Evolutionary conservation across 352 stramenopile genomes (phyloP).

Genomic region (Peronospora belbahrii): DNA sequence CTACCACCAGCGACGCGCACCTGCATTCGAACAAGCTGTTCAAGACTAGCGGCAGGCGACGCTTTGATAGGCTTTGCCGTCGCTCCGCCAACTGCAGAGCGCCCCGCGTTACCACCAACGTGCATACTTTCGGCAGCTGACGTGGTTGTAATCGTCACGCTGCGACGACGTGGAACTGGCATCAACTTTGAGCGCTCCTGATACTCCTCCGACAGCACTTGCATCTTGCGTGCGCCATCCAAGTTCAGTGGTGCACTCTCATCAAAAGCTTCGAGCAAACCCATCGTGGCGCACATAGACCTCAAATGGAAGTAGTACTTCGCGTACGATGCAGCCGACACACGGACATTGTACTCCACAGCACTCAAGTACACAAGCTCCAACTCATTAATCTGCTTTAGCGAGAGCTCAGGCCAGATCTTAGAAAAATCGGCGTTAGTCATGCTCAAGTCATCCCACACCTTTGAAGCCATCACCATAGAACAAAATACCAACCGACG

Average conservation of each 20-base stretch:
- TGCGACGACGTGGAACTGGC: slow-evolving; percentile 58
- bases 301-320: slow-evolving; percentile 97
- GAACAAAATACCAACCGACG: slow-evolving; percentile 91
- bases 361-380: slow-evolving; percentile 89
- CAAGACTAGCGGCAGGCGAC: slow-evolving; percentile 61
- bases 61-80: slow-evolving; percentile 28
- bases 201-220: slow-evolving; percentile 83
- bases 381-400: slow-evolving; percentile 93
- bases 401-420: slow-evolving; percentile 85
- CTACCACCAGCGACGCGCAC: slow-evolving; percentile 64
- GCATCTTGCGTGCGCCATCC: slow-evolving; percentile 80
- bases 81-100: slow-evolving; percentile 11
- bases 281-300: slow-evolving; percentile 90
- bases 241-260: slow-evolving; percentile 73
- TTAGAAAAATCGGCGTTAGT: slow-evolving; percentile 96
- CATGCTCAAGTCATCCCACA: slow-evolving; percentile 97
- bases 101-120: slow-evolving; percentile 10
- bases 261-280: slow-evolving; percentile 63
- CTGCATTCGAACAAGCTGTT: slow-evolving; percentile 83
- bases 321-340: slow-evolving; percentile 80
- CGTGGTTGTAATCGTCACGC: slow-evolving; percentile 68
- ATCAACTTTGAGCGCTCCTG: slow-evolving; percentile 77
- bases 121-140: slow-evolving; percentile 31
- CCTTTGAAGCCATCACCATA: slow-evolving; percentile 95
- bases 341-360: slow-evolving; percentile 87